Conservation (phyloP, 2,329 filamentous ascomycete genomes). For the Pseudogymnoascus sp. region DNA sequence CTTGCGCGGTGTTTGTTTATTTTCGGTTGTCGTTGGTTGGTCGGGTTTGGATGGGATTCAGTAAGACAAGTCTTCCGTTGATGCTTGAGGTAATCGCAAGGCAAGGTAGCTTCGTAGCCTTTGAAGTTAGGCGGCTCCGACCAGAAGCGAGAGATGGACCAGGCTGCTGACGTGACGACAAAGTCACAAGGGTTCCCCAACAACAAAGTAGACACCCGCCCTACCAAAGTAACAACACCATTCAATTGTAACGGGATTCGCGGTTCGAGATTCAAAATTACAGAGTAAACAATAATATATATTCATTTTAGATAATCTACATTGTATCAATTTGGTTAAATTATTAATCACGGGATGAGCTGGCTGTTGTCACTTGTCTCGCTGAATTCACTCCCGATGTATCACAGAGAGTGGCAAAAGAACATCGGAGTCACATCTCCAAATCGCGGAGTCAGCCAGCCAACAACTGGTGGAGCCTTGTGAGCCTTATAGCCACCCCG, state of each 20-base stretch:
- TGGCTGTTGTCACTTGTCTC: not conserved
- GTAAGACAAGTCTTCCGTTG: not conserved
- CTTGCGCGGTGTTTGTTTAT: not conserved
- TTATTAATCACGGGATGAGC: not conserved
- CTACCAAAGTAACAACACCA: not conserved
- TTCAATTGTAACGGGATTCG: not conserved
- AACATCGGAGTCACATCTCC: not conserved
- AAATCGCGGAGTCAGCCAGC: not conserved
- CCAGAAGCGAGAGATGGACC: slow-evolving; percentile 6
- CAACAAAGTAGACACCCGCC: not conserved
- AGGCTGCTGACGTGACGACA: slow-evolving; percentile 9
- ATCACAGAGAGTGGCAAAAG: slow-evolving; percentile 1
- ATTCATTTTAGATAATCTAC: not conserved
- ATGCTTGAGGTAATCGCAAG: slow-evolving; percentile 8
- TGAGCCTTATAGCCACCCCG: not conserved
- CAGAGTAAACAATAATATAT: not conserved
- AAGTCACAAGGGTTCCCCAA: slow-evolving; percentile 5
- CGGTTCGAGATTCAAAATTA: not conserved
- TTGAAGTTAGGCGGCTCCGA: slow-evolving; percentile 9
- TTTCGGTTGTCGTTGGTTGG: not conserved
- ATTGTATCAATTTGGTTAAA: not conserved
- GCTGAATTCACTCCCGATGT: not conserved
- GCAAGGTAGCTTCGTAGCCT: slow-evolving; percentile 9
- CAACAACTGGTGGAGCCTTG: not conserved
- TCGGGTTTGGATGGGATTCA: not conserved